Conservation (phyloP, 1,284 basidiomycete genomes). For the Inonotus hispidus region DNA sequence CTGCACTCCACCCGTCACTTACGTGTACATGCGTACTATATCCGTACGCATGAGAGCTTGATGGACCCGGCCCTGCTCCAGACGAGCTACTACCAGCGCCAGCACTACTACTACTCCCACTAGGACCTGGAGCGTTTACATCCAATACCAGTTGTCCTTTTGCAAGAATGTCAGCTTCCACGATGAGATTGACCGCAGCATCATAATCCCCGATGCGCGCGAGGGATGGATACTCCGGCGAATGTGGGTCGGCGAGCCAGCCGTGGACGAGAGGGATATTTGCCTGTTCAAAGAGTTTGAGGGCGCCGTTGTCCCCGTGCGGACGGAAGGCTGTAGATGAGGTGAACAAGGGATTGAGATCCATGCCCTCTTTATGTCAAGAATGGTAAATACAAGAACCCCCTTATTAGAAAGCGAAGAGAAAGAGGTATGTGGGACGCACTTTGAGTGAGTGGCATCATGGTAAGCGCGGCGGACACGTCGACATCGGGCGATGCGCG, state of each 20-base stretch:
- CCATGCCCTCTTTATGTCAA: slow-evolving; percentile 60
- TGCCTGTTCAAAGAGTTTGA: slow-evolving; percentile 80
- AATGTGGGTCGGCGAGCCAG: slow-evolving; percentile 82
- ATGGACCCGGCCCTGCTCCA: slow-evolving; percentile 5
- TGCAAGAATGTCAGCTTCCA: slow-evolving; percentile 69
- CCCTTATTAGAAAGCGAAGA: not conserved
- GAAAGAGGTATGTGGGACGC: slow-evolving; percentile 25
- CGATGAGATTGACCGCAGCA: slow-evolving; percentile 64
- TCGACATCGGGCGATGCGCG: slow-evolving; percentile 53
- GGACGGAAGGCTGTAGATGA: slow-evolving; percentile 62
- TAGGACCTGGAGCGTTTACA: slow-evolving; percentile 11
- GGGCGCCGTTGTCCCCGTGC: slow-evolving; percentile 57
- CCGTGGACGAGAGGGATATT: slow-evolving; percentile 82
- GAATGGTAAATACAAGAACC: slow-evolving; percentile 1
- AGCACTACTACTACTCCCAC: not conserved
- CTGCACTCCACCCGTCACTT: slow-evolving; percentile 36
- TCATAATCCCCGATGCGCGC: slow-evolving; percentile 59
- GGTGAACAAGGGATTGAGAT: slow-evolving; percentile 81
- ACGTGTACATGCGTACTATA: slow-evolving; percentile 3
- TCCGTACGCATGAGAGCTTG: not conserved
- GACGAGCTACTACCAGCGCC: not conserved
- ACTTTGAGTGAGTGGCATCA: slow-evolving; percentile 82
- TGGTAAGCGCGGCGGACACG: slow-evolving; percentile 72
- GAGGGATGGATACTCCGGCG: slow-evolving; percentile 53
- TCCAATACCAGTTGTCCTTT: slow-evolving; percentile 43